Evolutionary conservation across 495 filamentous ascomycete species (phyloP).

Genomic region (Neurospora cerealis): DNA sequence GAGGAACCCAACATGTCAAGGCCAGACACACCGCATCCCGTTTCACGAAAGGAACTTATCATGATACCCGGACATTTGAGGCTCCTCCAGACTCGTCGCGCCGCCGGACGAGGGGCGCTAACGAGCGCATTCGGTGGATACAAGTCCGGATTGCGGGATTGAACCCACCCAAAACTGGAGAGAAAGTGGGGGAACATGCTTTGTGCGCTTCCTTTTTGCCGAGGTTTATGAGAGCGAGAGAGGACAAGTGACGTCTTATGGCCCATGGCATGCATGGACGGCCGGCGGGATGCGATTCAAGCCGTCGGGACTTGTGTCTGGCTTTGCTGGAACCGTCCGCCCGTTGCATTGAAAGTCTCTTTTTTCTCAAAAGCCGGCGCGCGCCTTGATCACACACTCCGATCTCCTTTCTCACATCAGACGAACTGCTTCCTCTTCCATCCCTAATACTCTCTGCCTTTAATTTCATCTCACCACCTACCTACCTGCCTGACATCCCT

Average conservation of each 20-base stretch:
- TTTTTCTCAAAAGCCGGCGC: background rate
- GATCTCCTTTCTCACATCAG: background rate
- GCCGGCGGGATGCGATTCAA: background rate
- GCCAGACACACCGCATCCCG: background rate
- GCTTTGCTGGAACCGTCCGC: background rate
- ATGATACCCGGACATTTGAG: background rate
- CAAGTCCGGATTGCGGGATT: background rate
- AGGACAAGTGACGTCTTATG: slow-evolving; percentile 19
- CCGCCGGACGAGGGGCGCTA: background rate
- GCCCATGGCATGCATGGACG: slow-evolving; percentile 3
- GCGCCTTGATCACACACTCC: background rate
- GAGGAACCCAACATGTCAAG: background rate
- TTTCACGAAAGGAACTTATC: background rate
- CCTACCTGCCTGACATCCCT: background rate
- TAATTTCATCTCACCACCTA: background rate
- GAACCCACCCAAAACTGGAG: background rate
- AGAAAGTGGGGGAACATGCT: background rate
- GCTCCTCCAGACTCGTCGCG: background rate
- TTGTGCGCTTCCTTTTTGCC: slow-evolving; percentile 19
- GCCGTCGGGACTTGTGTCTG: background rate
- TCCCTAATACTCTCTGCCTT: background rate
- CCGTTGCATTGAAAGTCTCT: background rate
- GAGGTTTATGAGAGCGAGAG: slow-evolving; percentile 15
- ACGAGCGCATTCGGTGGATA: background rate
- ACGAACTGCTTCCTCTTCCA: background rate